Percentiles rank a stretch among this genome's conserved stretches.
Conservation (phyloP, 2,329 filamentous ascomycete species). For the Phoma herbarum region DNA sequence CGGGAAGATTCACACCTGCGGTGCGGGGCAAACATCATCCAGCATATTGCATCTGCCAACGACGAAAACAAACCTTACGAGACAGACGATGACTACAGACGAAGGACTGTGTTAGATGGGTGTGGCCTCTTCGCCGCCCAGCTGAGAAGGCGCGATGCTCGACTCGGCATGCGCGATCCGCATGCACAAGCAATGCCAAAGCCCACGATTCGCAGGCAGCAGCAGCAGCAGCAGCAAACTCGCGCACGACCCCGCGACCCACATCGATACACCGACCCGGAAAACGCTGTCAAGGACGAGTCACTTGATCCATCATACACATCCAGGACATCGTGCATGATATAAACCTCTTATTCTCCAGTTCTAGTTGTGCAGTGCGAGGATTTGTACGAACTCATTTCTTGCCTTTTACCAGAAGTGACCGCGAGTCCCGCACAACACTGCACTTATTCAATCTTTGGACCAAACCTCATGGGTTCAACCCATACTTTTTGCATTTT, state of each 20-base stretch:
- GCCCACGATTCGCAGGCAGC: not conserved
- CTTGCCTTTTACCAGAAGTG: constrained; percentile 85
- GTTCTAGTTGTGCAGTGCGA: constrained; percentile 66
- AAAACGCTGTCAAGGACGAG: too few species aligned
- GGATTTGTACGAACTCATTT: constrained; percentile 76
- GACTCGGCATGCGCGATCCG: not conserved
- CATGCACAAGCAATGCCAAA: constrained; percentile 5
- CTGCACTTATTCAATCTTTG: constrained; percentile 68
- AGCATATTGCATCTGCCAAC: not conserved
- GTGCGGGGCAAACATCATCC: constrained; percentile 11
- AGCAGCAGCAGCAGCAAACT: not conserved
- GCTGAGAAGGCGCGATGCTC: not conserved
- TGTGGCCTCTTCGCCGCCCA: not conserved
- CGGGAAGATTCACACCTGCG: constrained; percentile 1
- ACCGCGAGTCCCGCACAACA: constrained; percentile 71
- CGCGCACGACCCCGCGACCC: constrained; percentile 9
- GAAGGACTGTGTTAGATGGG: not conserved
- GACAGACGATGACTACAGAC: not conserved
- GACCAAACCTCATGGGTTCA: constrained; percentile 55
- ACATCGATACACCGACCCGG: not conserved
- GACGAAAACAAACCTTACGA: not conserved
- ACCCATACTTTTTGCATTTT: constrained; percentile 52
- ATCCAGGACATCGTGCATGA: not conserved
- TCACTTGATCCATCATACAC: too few species aligned
- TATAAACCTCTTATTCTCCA: constrained; percentile 13